These are phyloP conservation scores for Penicillium manginii DNA, from an alignment of 495 filamentous ascomycete species.

Conservation along the genomic window DNA sequence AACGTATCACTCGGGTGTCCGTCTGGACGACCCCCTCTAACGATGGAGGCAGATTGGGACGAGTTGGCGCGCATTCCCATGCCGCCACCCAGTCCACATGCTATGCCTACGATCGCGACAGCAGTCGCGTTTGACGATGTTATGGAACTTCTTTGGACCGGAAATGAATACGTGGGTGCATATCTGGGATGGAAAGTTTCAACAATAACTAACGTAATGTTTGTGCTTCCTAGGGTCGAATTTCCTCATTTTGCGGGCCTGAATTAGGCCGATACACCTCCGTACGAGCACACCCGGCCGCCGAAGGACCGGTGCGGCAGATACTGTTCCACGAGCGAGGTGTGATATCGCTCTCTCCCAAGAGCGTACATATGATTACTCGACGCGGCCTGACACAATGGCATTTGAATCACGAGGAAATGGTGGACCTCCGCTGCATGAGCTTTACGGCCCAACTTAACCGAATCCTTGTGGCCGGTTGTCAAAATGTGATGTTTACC, in stretches of 20 bases:
- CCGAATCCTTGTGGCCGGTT: conserved; percentile 85
- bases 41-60: conserved; percentile 55
- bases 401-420: conserved; percentile 77
- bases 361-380: conserved; percentile 81
- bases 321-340: conserved; percentile 86
- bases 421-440: conserved; percentile 88
- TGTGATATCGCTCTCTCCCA: conserved; percentile 75
- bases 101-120: conserved; percentile 65
- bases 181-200: no score
- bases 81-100: conserved; percentile 66
- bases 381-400: conserved; percentile 81
- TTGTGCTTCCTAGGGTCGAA: conserved; percentile 64
- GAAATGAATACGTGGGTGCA: conserved; percentile 78
- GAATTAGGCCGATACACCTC: conserved; percentile 82
- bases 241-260: conserved; percentile 81
- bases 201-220: conserved; percentile 4
- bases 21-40: conserved; percentile 24
- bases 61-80: conserved; percentile 73
- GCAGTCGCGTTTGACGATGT: conserved; percentile 84
- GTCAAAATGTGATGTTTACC: conserved; percentile 83
- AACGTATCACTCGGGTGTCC: conserved; percentile 6
- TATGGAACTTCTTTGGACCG: conserved; percentile 89
- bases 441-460: conserved; percentile 86
- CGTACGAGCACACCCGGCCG: conserved; percentile 66
- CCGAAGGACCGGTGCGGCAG: conserved; percentile 76